Base-by-base conservation (phyloP, 192 early-diverging fungal genomes). In the Umbelopsis sp. region DNA sequence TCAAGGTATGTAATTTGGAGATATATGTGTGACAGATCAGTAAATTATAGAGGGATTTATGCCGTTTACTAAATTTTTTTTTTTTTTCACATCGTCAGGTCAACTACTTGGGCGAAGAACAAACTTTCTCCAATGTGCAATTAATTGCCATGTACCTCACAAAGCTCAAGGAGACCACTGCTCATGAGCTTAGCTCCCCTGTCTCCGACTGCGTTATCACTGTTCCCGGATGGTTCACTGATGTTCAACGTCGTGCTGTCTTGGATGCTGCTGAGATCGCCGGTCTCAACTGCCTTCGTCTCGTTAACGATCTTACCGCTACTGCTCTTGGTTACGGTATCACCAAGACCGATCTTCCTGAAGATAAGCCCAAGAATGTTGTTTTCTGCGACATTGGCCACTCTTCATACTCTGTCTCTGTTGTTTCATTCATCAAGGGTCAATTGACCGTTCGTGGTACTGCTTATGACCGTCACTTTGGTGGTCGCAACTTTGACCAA, bases 281-380 rank as follows among this genome's bases (percentile, higher is more conserved):
- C 21, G 93, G 93, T 7, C 80, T 99, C 68, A 97, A 96, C 87
- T 89, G 89, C 67, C 86, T 99, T 69, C 88, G 95, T 58, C 80
- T 99, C 66, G 83, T 99, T 72, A 96, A 98, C 85, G 97, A 99
- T 75, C 89, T 85, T 71, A 95, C 96, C 33, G 96, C 96, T 20
- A 84, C 91, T 53, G 96, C 97, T 33, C 90, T 99, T 69, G 97
- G 93, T 55, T 99, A 99, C 78, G 97, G 97, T 80, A 97, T 99
- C 82, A 99, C 97, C 78, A 97, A 96, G 87, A 87, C 86, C 44
- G 97, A 99, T 80, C 88, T 99, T 68, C 97, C 97, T 70, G 95
- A 98, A 85, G 95, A 95, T 66, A 86, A 83, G 77, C 89, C 96
- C 70, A 90, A 91, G 68, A 93, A 91, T 77, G 93, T 99, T 49